phyloP scores from a whole-genome alignment of 768 basidiomycete species.

The Hortiboletus campestris region DNA sequence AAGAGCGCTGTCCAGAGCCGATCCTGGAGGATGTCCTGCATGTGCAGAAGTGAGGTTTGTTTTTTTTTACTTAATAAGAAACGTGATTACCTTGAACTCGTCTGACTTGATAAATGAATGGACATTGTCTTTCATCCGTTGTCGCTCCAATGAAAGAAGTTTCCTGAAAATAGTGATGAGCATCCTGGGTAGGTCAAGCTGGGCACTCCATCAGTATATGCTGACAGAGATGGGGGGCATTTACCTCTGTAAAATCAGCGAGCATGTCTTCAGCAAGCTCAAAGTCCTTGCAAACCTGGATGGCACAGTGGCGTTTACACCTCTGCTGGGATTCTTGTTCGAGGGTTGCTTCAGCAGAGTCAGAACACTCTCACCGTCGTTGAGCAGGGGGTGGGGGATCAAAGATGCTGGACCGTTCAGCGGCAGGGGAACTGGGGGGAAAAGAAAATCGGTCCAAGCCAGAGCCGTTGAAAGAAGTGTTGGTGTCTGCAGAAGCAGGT shows the following conservation, averaged over 20 bases:
- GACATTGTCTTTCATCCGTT: not conserved
- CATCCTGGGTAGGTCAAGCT: not conserved
- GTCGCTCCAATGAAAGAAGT: not conserved
- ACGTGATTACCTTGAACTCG: not conserved
- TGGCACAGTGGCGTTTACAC: not conserved
- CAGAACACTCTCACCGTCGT: not conserved
- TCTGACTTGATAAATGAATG: not conserved
- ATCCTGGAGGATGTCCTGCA: not conserved
- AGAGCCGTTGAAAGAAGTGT: too few relatives aligned
- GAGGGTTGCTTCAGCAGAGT: not conserved
- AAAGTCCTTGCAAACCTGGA: not conserved
- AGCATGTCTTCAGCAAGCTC: not conserved
- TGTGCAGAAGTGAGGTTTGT: not conserved
- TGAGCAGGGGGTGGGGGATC: not conserved
- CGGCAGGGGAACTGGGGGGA: not conserved
- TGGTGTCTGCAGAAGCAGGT: too few relatives aligned
- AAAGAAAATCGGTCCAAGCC: not conserved
- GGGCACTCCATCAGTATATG: not conserved
- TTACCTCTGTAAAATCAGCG: not conserved
- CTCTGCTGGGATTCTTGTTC: not conserved
- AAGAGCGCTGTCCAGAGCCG: not conserved
- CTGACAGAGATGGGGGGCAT: not conserved
- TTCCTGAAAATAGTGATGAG: not conserved
- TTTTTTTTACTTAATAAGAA: not conserved
- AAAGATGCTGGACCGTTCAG: not conserved